Evolutionary conservation across 1,284 basidiomycete species (phyloP), one percentile per base, ranked within the genome.

Genomic region (Apiotrichum laibachii): DNA sequence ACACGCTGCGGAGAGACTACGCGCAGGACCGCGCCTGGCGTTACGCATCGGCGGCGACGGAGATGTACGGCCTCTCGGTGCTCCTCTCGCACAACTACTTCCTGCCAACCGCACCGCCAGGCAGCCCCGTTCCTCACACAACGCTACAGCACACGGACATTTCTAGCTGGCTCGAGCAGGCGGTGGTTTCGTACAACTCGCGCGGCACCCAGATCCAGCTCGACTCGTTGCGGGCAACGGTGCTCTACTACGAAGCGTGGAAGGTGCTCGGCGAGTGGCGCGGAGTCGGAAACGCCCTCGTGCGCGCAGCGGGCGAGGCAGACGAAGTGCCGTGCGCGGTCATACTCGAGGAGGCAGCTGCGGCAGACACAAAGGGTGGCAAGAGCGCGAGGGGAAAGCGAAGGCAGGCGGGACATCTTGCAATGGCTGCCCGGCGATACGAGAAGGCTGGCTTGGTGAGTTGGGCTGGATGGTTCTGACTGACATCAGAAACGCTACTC

Each of bases 1-100:
- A 98, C 67, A 80, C 86, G 2, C 73, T 91, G 19, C 82, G 90
- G 53, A 90, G 91, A 69, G 91, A 94, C 59, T 77, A 71, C 56
- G 69, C 70, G 0, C 70, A 73, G 44, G 80, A 81, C 59, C 71
- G 76, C 42, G 79, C 78, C 0, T 72, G 67, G 64, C 62, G 75
- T 33, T 73, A 80, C 53, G 74, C 71, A n/a, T 69, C 79, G 0
- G 73, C 71, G 2, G 78, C 79, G 1, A 76, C 72, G 2, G 76
- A 80, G 45, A 81, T 81, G 80, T 73, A 72, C 55, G 79, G 77
- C 10, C 66, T 80, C 16, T 72, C 72, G 3, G 62, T 67, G 18
- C 67, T 79, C 7, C 66, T 77, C 5, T 68, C 72, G 2, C 69
- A 77, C 60, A 50, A 43, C 8, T 75, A 67, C 59, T 77, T 77